These are phyloP conservation scores for Cercospora zeina DNA, from an alignment of 2,329 filamentous ascomycete genomes.

Conservation along the genomic window DNA sequence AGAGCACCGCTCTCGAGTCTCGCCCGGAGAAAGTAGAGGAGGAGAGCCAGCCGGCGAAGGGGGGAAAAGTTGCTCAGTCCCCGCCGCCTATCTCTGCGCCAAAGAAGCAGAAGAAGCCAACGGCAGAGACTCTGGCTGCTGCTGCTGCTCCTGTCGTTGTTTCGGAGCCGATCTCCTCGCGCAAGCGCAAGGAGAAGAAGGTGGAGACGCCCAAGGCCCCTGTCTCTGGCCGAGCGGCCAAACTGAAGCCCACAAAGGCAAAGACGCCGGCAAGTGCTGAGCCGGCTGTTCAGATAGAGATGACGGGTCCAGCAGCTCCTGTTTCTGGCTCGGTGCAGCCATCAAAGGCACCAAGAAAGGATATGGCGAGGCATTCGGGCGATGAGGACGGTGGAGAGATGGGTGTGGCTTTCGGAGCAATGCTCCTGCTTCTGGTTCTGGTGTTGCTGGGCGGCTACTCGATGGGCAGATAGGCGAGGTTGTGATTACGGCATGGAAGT, in stretches of 20 bases:
- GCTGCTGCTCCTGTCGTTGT: background rate
- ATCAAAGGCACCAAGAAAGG: background rate
- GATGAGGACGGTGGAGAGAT: background rate
- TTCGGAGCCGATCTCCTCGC: background rate
- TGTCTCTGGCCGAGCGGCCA: background rate
- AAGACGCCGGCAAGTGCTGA: too few species aligned
- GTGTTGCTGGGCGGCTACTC: background rate
- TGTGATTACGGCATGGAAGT: background rate
- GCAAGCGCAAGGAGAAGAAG: constrained; percentile 1
- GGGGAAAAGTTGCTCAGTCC: background rate
- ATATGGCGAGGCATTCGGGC: background rate
- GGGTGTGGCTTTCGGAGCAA: background rate
- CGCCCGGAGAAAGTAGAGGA: background rate
- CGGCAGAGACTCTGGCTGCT: background rate
- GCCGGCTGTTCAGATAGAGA: background rate
- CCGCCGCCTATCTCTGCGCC: background rate
- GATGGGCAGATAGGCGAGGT: background rate
- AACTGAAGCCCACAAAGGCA: background rate
- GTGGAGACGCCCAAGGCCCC: background rate
- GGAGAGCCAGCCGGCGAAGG: background rate
- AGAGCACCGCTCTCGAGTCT: background rate
- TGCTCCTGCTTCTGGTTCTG: background rate
- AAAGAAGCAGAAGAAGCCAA: constrained; percentile 4
- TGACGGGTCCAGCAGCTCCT: background rate
- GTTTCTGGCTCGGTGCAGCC: background rate